Evolutionary conservation across 176 grass and related monocot genomes (phyloP), one percentile per base, ranked within the genome.

Genomic region (Rhynchospora pubera): DNA sequence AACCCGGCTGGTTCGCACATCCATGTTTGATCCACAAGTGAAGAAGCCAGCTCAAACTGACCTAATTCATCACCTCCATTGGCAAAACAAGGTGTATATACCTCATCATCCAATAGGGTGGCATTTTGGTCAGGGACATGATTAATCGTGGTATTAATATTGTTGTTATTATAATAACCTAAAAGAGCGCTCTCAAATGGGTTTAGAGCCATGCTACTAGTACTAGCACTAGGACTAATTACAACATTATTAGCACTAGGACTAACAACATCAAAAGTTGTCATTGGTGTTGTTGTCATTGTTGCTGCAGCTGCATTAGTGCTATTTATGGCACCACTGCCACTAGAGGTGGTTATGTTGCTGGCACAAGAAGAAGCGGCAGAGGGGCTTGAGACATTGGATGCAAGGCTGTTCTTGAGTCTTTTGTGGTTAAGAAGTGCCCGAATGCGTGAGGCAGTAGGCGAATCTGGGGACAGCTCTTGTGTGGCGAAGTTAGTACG

Each of bases 401-500:
- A 82, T 64, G 56, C 45, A 9, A 66, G 61, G 42, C 48, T 55
- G 23, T 94, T 92, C 79, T 90, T 88, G 86, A 92, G 72, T 85
- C 90, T 92, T 84, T 98, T 94, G 88, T 88, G 92, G 81, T 90
- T 82, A 83, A 98, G 95, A 77, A 92, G 87, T 0, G 82, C 82
- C 46, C 87, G 90, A 82, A 98, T 91, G 83, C 95, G 86, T 30
- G 87, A 82, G 78, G 89, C 90, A 14, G 91, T 87, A n/a, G 91
- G 91, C 47, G 92, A 91, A 12, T 91, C 76, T 0, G 87, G 84
- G 21, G 87, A 87, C 82, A 89, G 65, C 65, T 83, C 60, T 16
- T 82, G 79, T 67, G 1, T 83, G 68, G 79, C 48, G 67, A 99
- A 95, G 86, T 99, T 99, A 72, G 96, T 95, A 87, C 91, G 92